phyloP scores from a whole-genome alignment of 352 stramenopile species.

The Vaucheria bursata region DNA sequence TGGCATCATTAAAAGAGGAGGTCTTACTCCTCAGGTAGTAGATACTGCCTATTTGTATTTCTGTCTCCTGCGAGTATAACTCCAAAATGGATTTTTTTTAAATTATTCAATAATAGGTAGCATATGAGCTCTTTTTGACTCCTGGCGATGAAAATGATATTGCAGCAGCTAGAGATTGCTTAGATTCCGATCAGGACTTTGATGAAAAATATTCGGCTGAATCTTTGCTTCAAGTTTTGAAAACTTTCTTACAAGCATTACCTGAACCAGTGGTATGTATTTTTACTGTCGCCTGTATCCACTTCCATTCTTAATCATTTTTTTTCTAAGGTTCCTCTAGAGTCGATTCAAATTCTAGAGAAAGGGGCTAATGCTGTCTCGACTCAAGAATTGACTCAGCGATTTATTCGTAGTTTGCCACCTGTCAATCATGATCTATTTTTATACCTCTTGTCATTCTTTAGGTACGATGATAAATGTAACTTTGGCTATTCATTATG shows the following conservation, averaged over 20 bases:
- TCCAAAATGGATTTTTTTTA: no score
- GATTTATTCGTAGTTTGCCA: neutral
- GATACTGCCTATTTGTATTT: neutral
- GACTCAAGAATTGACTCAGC: neutral
- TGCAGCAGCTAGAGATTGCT: neutral
- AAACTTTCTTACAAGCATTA: neutral
- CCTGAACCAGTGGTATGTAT: constrained; percentile 12
- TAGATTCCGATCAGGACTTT: neutral
- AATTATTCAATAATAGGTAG: no score
- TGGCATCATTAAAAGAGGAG: neutral
- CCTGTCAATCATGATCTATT: neutral
- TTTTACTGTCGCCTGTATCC: neutral
- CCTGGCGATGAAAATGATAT: neutral
- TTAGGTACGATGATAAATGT: no score
- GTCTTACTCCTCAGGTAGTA: neutral
- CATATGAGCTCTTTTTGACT: neutral
- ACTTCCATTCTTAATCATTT: neutral
- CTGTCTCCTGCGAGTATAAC: neutral
- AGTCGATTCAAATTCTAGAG: neutral
- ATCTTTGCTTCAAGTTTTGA: neutral
- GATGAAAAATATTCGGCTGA: neutral
- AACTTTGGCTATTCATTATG: no score
- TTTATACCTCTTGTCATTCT: constrained; percentile 1
- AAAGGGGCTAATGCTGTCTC: neutral
- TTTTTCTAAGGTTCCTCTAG: neutral